Conservation (phyloP, 805 yeast genomes). For the Wickerhamomyces alni region DNA sequence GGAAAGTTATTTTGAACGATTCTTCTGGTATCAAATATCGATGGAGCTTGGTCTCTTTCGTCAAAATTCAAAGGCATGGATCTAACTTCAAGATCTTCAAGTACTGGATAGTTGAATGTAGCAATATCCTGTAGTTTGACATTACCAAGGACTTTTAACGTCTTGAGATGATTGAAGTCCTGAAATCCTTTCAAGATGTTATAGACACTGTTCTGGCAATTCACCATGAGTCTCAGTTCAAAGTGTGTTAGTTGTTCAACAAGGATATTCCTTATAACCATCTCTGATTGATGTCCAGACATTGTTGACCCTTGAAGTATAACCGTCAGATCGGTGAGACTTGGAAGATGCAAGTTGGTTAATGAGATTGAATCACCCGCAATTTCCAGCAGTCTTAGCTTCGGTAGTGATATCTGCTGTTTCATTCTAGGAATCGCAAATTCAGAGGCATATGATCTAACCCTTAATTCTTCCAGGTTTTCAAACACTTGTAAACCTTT, state of each 20-base stretch:
- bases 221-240: neutral
- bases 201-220: neutral
- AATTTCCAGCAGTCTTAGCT: neutral
- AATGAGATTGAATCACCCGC: slow-evolving; percentile 2
- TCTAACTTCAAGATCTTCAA: neutral
- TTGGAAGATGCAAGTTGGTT: slow-evolving; percentile 1
- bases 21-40: neutral
- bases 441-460: neutral
- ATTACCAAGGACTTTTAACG: neutral
- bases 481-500: neutral
- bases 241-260: neutral
- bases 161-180: neutral
- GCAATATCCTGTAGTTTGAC: neutral
- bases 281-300: neutral
- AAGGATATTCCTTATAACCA: neutral
- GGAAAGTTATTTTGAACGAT: neutral
- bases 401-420: neutral
- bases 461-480: neutral
- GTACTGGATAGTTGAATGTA: neutral
- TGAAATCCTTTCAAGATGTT: neutral
- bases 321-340: neutral
- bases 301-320: neutral
- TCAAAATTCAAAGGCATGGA: neutral
- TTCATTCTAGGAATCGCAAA: neutral
- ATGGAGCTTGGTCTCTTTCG: neutral